Evolutionary conservation across 129 eudicot genomes (phyloP).

Genomic region (Deinandra increscens): DNA sequence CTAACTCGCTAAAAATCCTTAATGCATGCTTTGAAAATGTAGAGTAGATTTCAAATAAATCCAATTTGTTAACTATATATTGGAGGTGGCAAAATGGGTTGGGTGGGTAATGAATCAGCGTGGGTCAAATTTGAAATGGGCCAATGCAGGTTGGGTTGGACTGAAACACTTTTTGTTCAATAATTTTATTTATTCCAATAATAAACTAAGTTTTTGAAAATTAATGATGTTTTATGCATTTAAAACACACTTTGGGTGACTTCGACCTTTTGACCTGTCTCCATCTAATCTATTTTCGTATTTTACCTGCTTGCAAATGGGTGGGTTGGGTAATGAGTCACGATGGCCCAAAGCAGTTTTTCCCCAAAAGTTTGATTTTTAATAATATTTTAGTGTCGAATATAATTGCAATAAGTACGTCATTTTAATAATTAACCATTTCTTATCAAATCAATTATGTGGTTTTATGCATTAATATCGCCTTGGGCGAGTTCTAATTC

Average conservation of each 20-base stretch:
- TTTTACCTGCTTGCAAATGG: no score
- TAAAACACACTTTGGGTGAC: no score
- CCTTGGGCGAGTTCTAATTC: no score
- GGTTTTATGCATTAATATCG: not conserved
- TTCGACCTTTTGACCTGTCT: no score
- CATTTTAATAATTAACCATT: no score
- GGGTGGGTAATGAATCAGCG: not conserved
- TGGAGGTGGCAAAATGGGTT: not conserved
- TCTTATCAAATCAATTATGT: no score
- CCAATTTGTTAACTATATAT: constrained; percentile 6
- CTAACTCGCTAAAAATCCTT: not conserved
- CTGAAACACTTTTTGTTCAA: not conserved
- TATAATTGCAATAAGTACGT: no score
- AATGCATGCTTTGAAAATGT: not conserved
- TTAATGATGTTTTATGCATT: no score
- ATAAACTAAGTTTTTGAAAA: no score
- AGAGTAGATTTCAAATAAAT: not conserved
- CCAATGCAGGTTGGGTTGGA: not conserved
- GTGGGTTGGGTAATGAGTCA: not conserved
- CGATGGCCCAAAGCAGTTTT: not conserved
- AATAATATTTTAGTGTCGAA: not conserved
- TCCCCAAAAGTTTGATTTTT: not conserved
- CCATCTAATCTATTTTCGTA: no score
- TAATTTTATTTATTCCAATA: not conserved
- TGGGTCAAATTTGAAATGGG: not conserved